These are phyloP conservation scores for Pelargonium exstipulatum DNA, from an alignment of 441 rosid genomes.

Conservation along the genomic window DNA sequence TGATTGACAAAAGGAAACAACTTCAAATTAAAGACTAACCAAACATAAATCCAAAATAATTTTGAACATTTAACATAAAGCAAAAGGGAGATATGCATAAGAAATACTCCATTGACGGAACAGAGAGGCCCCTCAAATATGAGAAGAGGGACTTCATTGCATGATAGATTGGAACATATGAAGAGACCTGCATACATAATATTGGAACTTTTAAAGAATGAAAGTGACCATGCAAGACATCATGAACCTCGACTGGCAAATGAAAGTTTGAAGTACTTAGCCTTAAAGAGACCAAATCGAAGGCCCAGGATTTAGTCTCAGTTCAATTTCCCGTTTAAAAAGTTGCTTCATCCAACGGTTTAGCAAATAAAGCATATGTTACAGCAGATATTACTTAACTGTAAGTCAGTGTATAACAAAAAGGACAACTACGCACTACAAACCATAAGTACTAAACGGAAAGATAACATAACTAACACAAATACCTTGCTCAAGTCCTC, in stretches of 20 bases:
- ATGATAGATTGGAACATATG: constrained; percentile 85
- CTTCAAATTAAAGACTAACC: constrained; percentile 23
- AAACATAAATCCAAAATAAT: constrained; percentile 18
- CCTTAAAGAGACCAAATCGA: constrained; percentile 87
- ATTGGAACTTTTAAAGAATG: constrained; percentile 58
- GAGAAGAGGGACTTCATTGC: constrained; percentile 89
- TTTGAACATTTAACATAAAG: constrained; percentile 30
- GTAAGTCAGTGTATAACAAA: constrained; percentile 66
- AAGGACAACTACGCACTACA: constrained; percentile 52
- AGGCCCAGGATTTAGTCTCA: constrained; percentile 91
- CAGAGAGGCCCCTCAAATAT: constrained; percentile 85
- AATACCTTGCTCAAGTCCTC: constrained; percentile 89
- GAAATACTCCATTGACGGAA: constrained; percentile 75
- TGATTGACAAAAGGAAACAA: constrained; percentile 27
- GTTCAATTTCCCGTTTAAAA: constrained; percentile 81
- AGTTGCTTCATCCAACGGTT: constrained; percentile 96
- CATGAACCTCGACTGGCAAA: constrained; percentile 72
- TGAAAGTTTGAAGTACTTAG: constrained; percentile 87
- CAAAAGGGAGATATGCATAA: constrained; percentile 70
- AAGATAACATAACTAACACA: no score
- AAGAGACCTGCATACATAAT: constrained; percentile 97
- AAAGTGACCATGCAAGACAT: constrained; percentile 40
- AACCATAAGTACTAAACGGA: no score
- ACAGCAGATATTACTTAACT: constrained; percentile 93
- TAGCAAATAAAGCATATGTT: constrained; percentile 92